Evolutionary conservation across 179 eudicot genomes (phyloP), one percentile per base, ranked within the genome.

Genomic region (Carnegiea gigantea): DNA sequence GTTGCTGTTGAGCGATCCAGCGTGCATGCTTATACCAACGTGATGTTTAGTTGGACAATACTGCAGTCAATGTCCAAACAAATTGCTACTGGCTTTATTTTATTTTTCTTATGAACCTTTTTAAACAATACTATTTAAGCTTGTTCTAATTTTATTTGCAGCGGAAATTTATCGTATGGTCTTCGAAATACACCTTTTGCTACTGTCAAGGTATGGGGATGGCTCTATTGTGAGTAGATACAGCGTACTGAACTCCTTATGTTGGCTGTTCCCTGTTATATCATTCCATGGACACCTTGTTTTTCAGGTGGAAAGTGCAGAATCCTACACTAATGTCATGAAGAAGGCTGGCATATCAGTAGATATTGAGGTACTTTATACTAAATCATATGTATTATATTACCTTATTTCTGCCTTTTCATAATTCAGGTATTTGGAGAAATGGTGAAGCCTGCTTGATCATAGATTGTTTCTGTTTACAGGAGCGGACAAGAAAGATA

Each of bases 131-230:
- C 38, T 77, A 24, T n/a, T n/a, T n/a, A 24, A 51, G 57, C 23
- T 36, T 48, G 51, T 6, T 70, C 1, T 57, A 17, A 72, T 30
- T 79, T 80, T 54, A 76, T 65, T 67, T 84, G 84, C 90, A 96
- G 99, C 87, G 98, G 97, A 74, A 89, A 91, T 83, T 18, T 84
- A 75, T 88, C 99, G 46, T 91, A 86, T 87, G 99, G 99, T 79
- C 98, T 97, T 70, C 95, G 98, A 62, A 93, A 92, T 81, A 91
- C 98, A 73, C 84, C 90, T 38, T 90, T 93, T 79, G 98, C 97
- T 74, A 91, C 92, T 78, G 79, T 93, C 57, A 84, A 79, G 97
- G 99, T 95, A 87, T 82, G 88, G 75, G 72, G 33, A 64, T 78
- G 43, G 30, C 38, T 82, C 6, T 68, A 33, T 81, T 46, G 38